Evolutionary conservation across 2,329 filamentous ascomycete species (phyloP).

Genomic region (Talaromyces sp.): DNA sequence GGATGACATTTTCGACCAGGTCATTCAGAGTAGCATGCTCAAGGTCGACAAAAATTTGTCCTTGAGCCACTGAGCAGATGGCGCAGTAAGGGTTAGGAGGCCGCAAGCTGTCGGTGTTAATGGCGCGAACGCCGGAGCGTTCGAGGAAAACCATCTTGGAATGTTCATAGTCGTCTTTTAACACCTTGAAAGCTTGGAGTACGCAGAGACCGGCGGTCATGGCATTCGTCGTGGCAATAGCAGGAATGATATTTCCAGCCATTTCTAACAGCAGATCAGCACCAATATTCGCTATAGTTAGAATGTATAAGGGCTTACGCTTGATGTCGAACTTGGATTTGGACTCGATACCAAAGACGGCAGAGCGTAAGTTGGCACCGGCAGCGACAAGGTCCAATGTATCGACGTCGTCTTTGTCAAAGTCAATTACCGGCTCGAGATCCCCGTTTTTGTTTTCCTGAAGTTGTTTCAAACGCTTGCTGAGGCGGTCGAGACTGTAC

Average conservation of each 20-base stretch:
- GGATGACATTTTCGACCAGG: constrained; percentile 70
- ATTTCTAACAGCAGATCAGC: constrained; percentile 57
- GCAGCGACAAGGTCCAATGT: constrained; percentile 92
- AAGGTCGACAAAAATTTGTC: constrained; percentile 62
- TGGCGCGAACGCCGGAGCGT: constrained; percentile 54
- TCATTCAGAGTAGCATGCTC: constrained; percentile 70
- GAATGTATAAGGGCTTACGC: constrained; percentile 36
- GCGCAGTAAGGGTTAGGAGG: constrained; percentile 76
- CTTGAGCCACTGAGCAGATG: constrained; percentile 72
- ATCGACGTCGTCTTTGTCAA: constrained; percentile 96
- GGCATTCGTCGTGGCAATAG: constrained; percentile 96
- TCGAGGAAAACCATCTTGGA: constrained; percentile 71
- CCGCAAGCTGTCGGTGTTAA: constrained; percentile 51
- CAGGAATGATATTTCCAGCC: constrained; percentile 98
- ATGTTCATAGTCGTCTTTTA: constrained; percentile 64
- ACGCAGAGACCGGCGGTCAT: constrained; percentile 92
- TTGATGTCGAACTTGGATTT: constrained; percentile 97
- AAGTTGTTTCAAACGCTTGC: constrained; percentile 64
- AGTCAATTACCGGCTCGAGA: constrained; percentile 61
- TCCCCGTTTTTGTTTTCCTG: constrained; percentile 47
- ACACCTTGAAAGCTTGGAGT: constrained; percentile 84
- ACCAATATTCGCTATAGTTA: background rate
- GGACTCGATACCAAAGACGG: constrained; percentile 79
- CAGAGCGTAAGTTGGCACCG: constrained; percentile 81
- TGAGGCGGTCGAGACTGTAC: constrained; percentile 64